Percentiles rank a stretch among this genome's conserved stretches.
These are phyloP conservation scores for Parafenestella ontariensis DNA, from an alignment of 2,329 filamentous ascomycete species.

Conservation along the genomic window DNA sequence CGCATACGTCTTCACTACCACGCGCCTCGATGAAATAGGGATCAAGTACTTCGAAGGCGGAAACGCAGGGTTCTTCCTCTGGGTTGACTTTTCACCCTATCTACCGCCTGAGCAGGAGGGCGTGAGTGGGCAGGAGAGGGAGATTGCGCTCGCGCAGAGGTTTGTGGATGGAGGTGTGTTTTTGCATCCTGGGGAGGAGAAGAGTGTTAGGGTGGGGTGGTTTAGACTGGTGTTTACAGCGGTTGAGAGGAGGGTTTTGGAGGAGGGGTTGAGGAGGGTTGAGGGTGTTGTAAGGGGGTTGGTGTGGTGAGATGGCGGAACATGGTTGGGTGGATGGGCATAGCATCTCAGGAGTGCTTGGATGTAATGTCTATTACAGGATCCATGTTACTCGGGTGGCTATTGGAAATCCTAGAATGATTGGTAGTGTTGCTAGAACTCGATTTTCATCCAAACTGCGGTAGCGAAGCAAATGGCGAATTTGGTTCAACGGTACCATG, in stretches of 20 bases:
- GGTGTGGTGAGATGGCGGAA: neutral
- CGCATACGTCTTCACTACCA: slow-evolving; percentile 50
- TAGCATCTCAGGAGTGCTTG: no score
- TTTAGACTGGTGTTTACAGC: slow-evolving; percentile 54
- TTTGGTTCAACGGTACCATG: no score
- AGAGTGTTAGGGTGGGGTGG: slow-evolving; percentile 51
- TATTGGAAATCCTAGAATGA: no score
- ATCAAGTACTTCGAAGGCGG: slow-evolving; percentile 57
- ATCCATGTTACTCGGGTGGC: no score
- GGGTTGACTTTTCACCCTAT: slow-evolving; percentile 54
- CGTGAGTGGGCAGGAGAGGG: slow-evolving; percentile 8
- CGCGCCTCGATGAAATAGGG: slow-evolving; percentile 50
- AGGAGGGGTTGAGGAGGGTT: slow-evolving; percentile 43
- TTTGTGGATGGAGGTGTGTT: slow-evolving; percentile 24
- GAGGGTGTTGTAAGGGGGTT: neutral
- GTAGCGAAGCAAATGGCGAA: no score
- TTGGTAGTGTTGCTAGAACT: no score
- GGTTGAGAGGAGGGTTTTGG: slow-evolving; percentile 43
- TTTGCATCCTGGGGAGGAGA: slow-evolving; percentile 35
- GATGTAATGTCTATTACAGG: no score
- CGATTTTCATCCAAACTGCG: no score
- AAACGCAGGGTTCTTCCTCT: slow-evolving; percentile 66
- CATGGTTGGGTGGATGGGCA: no score
- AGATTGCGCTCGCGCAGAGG: slow-evolving; percentile 35
- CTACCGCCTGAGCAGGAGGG: slow-evolving; percentile 27